phyloP scores from a whole-genome alignment of 305 asterid species.

The Fraxinus paxiana region DNA sequence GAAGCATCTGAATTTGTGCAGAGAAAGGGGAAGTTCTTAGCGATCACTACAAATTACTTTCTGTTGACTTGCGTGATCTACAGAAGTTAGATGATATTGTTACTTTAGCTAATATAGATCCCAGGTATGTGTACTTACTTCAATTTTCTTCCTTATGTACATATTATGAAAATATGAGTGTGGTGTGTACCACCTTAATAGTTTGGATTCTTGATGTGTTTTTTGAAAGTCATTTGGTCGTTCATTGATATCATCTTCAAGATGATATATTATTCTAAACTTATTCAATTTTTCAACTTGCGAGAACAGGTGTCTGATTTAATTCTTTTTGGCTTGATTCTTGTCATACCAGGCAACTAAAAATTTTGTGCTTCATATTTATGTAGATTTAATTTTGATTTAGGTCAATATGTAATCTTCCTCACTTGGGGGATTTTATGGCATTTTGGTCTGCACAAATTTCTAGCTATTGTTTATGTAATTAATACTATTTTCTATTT shows the following conservation, averaged over 20 bases:
- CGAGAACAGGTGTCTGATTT: not conserved
- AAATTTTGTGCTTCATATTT: slow-evolving; percentile 4
- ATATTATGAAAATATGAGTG: slow-evolving; percentile 14
- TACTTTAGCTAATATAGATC: slow-evolving; percentile 70
- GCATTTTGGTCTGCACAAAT: slow-evolving; percentile 1
- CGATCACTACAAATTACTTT: slow-evolving; percentile 83
- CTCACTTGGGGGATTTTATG: not conserved
- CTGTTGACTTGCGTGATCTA: slow-evolving; percentile 80
- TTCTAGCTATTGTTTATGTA: not conserved
- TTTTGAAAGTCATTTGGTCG: not conserved
- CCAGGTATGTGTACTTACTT: slow-evolving; percentile 54
- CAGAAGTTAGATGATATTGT: slow-evolving; percentile 61
- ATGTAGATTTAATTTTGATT: not conserved
- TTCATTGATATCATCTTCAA: not conserved
- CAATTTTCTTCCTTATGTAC: slow-evolving; percentile 14
- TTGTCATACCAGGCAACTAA: not conserved
- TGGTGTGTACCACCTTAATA: slow-evolving; percentile 16
- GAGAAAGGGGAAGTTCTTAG: slow-evolving; percentile 91
- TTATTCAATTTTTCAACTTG: not conserved
- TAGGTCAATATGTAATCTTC: not conserved
- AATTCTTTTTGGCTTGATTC: not conserved
- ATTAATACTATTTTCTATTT: not conserved
- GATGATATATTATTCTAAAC: not conserved
- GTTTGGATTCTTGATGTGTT: slow-evolving; percentile 8
- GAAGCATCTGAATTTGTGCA: slow-evolving; percentile 39